A percentile compares a stretch with the other conserved stretches of the same genome.
phyloP scores from a whole-genome alignment of 1,284 basidiomycete genomes.

The Butyriboletus appendiculatus region DNA sequence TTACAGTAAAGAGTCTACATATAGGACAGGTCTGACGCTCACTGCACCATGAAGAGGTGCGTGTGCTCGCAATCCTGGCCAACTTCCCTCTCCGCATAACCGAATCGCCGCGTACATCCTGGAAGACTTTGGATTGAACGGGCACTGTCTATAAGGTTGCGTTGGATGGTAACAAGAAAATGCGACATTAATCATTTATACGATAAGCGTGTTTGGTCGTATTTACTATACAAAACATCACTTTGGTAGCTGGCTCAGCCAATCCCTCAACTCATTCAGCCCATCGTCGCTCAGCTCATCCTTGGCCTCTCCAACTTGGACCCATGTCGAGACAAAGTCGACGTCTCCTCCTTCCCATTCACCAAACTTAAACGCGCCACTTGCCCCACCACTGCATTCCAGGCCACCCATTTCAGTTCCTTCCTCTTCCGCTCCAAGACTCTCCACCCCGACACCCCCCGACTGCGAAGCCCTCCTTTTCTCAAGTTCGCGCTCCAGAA shows the following conservation, averaged over 20 bases:
- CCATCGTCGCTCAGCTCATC: constrained; percentile 39
- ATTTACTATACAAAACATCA: constrained; percentile 19
- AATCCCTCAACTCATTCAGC: constrained; percentile 47
- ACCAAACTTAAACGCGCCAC: constrained; percentile 62
- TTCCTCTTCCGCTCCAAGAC: constrained; percentile 65
- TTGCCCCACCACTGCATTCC: constrained; percentile 52
- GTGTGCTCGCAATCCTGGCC: constrained; percentile 65
- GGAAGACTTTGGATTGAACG: constrained; percentile 41
- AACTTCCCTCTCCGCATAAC: constrained; percentile 62
- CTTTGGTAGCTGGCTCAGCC: constrained; percentile 51
- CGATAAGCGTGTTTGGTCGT: constrained; percentile 26
- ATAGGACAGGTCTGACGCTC: constrained; percentile 78
- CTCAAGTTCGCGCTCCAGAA: constrained; percentile 80
- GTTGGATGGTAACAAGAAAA: constrained; percentile 28
- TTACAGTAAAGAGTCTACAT: constrained; percentile 27
- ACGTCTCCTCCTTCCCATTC: constrained; percentile 82
- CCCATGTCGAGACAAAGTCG: constrained; percentile 60
- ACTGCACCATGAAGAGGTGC: constrained; percentile 53
- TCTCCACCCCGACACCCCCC: constrained; percentile 67
- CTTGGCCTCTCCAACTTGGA: constrained; percentile 39
- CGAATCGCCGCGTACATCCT: constrained; percentile 69
- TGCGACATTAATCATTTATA: constrained; percentile 7
- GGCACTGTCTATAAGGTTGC: constrained; percentile 81
- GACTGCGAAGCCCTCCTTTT: constrained; percentile 64
- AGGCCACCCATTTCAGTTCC: constrained; percentile 60